Base-by-base conservation (phyloP, 2,329 filamentous ascomycete species). In the Chaetothyriales sp. region DNA sequence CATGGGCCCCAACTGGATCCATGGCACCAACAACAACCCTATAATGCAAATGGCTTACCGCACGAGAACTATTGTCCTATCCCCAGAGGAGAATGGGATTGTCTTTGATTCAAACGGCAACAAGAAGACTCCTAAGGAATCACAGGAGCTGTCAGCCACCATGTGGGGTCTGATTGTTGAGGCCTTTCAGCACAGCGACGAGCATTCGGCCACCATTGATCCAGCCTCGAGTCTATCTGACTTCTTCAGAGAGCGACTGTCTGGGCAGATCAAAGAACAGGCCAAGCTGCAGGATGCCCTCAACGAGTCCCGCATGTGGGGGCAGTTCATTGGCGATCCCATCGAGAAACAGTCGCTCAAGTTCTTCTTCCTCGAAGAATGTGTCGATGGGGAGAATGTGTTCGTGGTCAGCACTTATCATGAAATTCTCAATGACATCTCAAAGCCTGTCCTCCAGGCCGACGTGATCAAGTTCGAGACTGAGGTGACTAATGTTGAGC, bases 341-440 rank as follows among this genome's bases (percentile, higher is more conserved):
- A 69, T 81, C 28, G 73, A 77, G 58, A 71, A 66, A 45, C 80
- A 83, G 62, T 82, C 77, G 60, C 63, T 84, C 55, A 78, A 75
- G 59, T 83, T 78, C 63, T 82, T 82, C 61, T 81, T 77, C 69
- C 67, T 84, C 25, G 81, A 84, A 61, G 79, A 83, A 61, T 82
- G 78, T 52, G 77, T 83, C 47, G 80, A 82, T 59, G 80, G 80
- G 18, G 78, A 77, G 62, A 82, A 82, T 59, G 71, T 78, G 29
- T 81, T 82, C 55, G 76, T 83, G 29, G 76, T 77, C 2, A 77
- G 73, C 1, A 82, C 77, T 2, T 82, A 82, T 62, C 69, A 72
- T 25, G 73, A 73, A 51, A 77, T 83, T n/a, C 63, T 83, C 9
- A 60, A 72, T 1, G 68, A 71, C 48, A 71, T 81, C 46, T 73